Conservation (phyloP, 345 rosid genomes). For the Nasturtium officinale region DNA sequence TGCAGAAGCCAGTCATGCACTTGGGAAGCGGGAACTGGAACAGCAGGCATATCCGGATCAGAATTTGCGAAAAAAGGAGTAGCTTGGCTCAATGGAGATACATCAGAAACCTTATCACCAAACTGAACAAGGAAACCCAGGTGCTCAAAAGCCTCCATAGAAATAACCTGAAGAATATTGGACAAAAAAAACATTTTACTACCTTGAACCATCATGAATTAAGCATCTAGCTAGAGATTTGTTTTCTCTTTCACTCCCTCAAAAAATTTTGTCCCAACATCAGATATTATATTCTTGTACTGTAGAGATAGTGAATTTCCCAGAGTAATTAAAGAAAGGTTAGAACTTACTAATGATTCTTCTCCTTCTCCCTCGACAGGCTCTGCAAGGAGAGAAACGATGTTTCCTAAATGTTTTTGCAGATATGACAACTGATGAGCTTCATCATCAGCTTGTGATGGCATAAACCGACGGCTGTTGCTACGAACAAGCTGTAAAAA, state of each 20-base stretch:
- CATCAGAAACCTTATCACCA: conserved; percentile 88
- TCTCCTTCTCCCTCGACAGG: conserved; percentile 87
- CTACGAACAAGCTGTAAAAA: conserved; percentile 90
- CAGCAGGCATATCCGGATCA: conserved; percentile 99
- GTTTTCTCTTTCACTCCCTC: conserved; percentile 6
- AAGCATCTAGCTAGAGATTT: conserved; percentile 8
- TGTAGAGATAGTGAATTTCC: background rate
- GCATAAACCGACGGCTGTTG: conserved; percentile 93
- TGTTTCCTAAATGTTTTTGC: conserved; percentile 89
- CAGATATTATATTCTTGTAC: background rate
- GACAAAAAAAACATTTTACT: conserved; percentile 33
- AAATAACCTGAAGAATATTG: conserved; percentile 65
- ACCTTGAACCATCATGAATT: conserved; percentile 9
- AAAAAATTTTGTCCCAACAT: background rate
- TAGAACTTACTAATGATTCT: conserved; percentile 75
- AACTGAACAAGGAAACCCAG: conserved; percentile 91
- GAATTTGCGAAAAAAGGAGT: conserved; percentile 98
- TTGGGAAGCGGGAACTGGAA: conserved; percentile 84
- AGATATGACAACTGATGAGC: conserved; percentile 95
- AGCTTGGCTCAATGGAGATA: conserved; percentile 77
- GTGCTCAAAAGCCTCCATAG: conserved; percentile 95
- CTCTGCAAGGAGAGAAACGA: conserved; percentile 87
- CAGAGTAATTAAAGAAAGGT: background rate
- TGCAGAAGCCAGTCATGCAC: conserved; percentile 91
- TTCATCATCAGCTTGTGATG: conserved; percentile 97